A percentile compares a stretch with the other conserved stretches of the same genome.
These are phyloP conservation scores for Aspergillus fumigatiaffinis DNA, from an alignment of 2,329 filamentous ascomycete species.

Conservation along the genomic window DNA sequence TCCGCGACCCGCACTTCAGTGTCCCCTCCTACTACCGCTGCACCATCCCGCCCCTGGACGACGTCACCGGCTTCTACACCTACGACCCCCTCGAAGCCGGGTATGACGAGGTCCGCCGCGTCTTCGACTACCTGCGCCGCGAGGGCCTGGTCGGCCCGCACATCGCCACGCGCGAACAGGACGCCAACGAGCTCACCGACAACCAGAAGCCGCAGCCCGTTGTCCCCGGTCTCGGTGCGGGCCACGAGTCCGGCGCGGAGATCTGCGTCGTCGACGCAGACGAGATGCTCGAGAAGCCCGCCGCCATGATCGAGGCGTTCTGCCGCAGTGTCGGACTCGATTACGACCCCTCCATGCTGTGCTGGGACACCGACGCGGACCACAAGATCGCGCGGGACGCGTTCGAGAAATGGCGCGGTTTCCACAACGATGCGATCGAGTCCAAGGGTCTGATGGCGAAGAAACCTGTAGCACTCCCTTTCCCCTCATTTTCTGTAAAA, in stretches of 20 bases:
- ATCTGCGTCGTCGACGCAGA: constrained; percentile 92
- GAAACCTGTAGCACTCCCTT: constrained; percentile 33
- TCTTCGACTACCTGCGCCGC: constrained; percentile 79
- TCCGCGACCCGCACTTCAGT: constrained; percentile 87
- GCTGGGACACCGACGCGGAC: constrained; percentile 74
- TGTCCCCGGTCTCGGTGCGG: constrained; percentile 18
- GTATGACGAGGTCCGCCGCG: constrained; percentile 77
- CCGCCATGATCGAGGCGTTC: constrained; percentile 70
- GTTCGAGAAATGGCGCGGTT: constrained; percentile 97
- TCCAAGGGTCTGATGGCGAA: constrained; percentile 69
- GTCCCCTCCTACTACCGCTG: constrained; percentile 95
- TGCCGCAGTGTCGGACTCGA: constrained; percentile 77
- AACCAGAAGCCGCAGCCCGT: constrained; percentile 18
- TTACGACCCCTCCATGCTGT: constrained; percentile 73
- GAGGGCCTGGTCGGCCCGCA: constrained; percentile 67
- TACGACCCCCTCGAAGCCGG: constrained; percentile 88
- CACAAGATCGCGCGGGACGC: constrained; percentile 64
- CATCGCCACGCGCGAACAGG: constrained; percentile 46
- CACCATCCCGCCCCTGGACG: constrained; percentile 79
- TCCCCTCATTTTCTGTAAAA: constrained; percentile 2
- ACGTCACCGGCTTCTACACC: constrained; percentile 77
- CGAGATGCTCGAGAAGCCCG: constrained; percentile 82
- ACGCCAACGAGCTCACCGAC: constrained; percentile 29
- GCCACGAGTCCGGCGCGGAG: constrained; percentile 43
- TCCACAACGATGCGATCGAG: constrained; percentile 90